These are phyloP conservation scores for Trichoderma oligosporum DNA, from an alignment of 2,329 filamentous ascomycete genomes.

Conservation along the genomic window DNA sequence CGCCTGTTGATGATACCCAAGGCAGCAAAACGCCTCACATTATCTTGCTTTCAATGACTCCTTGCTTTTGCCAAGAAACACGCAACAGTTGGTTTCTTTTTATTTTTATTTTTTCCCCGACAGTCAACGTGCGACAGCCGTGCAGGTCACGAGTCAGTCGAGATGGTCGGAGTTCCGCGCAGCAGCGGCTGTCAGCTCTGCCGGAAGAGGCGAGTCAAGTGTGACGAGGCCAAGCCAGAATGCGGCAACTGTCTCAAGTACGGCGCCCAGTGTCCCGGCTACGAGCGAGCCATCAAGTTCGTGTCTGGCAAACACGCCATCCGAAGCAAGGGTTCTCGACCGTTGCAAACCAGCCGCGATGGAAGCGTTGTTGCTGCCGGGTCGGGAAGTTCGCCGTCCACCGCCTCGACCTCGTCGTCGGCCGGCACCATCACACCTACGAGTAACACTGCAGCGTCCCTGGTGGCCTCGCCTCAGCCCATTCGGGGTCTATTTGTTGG, in stretches of 20 bases:
- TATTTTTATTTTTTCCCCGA: no score
- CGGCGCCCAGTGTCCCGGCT: conserved; percentile 39
- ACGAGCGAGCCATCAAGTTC: conserved; percentile 39
- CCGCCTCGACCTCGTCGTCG: conserved; percentile 4
- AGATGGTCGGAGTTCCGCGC: conserved; percentile 39
- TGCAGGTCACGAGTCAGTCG: conserved; percentile 7
- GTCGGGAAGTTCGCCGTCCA: conserved; percentile 25
- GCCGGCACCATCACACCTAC: not conserved
- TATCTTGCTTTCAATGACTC: not conserved
- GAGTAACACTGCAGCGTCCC: conserved; percentile 8
- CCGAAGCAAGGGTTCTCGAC: conserved; percentile 28
- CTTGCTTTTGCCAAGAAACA: conserved; percentile 5
- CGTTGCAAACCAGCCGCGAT: not conserved
- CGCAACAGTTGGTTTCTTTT: not conserved
- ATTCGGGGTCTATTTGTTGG: conserved; percentile 32
- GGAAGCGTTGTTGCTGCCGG: conserved; percentile 19
- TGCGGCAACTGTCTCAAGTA: conserved; percentile 41
- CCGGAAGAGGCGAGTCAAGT: conserved; percentile 42
- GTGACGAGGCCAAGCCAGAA: conserved; percentile 42
- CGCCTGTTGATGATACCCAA: not conserved
- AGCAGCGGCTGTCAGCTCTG: conserved; percentile 40
- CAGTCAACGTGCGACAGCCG: conserved; percentile 4
- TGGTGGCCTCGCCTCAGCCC: conserved; percentile 20
- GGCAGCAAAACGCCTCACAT: conserved; percentile 1
- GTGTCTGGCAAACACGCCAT: conserved; percentile 39